Evolutionary conservation across 352 stramenopile species (phyloP), one percentile per base, ranked within the genome.

Genomic region (Elongisporangium anandrum): DNA sequence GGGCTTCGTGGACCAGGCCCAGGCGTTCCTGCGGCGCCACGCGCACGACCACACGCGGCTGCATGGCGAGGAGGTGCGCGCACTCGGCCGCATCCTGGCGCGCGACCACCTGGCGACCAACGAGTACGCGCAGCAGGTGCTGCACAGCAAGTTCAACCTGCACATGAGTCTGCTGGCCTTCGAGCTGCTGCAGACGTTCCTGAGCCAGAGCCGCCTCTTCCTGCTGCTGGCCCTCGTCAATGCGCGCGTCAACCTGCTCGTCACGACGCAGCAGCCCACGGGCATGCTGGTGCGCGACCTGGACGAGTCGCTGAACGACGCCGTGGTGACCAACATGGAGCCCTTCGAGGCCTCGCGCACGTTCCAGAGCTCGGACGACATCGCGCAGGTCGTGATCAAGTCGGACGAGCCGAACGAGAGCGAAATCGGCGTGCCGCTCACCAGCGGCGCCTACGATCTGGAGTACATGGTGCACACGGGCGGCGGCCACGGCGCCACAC

Each of bases 71-170:
- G 85, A 94, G 58, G 60, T 94, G 60, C 80, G 80, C 15, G 72
- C 68, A 19, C 69, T 94, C 5, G 77, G 76, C 58, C 70, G 89
- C 38, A 64, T 94, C 22, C 83, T 88, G 49, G 72, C 78, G 10
- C 72, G 71, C 8, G 69, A 85, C 26, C 82, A 94, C 62, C 58
- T 94, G 48, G 70, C 64, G 19, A 60, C 72, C 24, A 94, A 82
- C 63, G 85, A 94, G 69, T 94, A 92, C 56, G 81, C 83, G 34
- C 70, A 86, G 39, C 79, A 90, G 50, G 76, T 92, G 22, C 61
- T 93, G 26, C 83, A 87, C 52, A 85, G 73, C 76, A 94, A 93
- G 69, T 94, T 94, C 60, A 88, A 90, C 24, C 68, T 93, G 17
- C 73, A 92, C 63, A 66, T 94, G 52, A 93, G 83, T 57, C 67